A percentile compares a stretch with the other conserved stretches of the same genome.
Evolutionary conservation across 176 grass and related monocot species (phyloP).

Genomic region (Leersia perrieri): DNA sequence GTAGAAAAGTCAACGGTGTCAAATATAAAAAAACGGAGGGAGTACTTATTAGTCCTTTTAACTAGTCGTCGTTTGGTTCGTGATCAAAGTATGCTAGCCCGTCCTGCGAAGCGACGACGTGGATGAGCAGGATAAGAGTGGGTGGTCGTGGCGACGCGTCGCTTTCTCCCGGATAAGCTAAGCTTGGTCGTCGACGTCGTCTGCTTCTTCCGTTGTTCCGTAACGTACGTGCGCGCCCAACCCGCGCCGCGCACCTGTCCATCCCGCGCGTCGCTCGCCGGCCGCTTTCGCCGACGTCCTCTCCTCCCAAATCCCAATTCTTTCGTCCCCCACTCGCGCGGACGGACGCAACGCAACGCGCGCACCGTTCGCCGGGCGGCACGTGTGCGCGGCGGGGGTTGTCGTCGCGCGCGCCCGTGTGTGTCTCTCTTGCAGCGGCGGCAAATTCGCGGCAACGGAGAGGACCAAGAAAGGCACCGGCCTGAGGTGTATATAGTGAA

Average conservation of each 20-base stretch:
- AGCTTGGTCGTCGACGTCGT: no score
- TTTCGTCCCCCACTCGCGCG: not conserved
- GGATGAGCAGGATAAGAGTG: not conserved
- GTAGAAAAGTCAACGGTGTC: no score
- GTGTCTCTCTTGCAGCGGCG: no score
- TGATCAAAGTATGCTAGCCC: not conserved
- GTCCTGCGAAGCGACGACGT: not conserved
- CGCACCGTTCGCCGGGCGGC: not conserved
- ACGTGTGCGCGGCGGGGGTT: slow-evolving; percentile 29
- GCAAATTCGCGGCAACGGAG: no score
- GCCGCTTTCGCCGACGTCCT: slow-evolving; percentile 3
- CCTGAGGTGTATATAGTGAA: no score
- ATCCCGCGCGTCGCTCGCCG: not conserved
- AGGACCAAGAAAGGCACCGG: no score
- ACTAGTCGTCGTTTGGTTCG: slow-evolving; percentile 8
- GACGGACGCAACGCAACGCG: no score
- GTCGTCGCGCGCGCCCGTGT: no score
- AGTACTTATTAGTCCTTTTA: no score
- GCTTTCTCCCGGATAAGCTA: slow-evolving; percentile 30
- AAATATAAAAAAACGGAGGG: no score
- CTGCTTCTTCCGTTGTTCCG: not conserved
- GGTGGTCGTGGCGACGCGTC: slow-evolving; percentile 24
- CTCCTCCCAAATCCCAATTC: not conserved
- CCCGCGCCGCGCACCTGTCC: not conserved
- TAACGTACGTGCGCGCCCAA: not conserved